phyloP scores from a whole-genome alignment of 805 yeast species.

The Cyberlindnera mycetangii region DNA sequence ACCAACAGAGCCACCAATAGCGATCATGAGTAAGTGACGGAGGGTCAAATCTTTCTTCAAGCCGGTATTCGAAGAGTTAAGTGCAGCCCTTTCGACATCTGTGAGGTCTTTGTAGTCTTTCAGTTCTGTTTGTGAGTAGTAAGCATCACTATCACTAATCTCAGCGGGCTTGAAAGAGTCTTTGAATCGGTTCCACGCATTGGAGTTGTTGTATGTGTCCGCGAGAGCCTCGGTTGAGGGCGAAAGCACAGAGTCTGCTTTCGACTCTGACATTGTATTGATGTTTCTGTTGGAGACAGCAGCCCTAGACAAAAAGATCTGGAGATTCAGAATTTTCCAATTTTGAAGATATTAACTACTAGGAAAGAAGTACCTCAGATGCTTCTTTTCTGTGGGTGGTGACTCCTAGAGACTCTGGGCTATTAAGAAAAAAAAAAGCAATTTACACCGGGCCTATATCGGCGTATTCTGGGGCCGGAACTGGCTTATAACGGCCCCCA shows the following conservation, averaged over 20 bases:
- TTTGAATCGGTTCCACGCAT: conserved; percentile 30
- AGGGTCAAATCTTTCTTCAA: conserved; percentile 30
- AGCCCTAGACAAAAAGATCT: too few species aligned
- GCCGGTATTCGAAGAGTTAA: conserved; percentile 37
- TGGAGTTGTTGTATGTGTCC: background rate
- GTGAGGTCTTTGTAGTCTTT: conserved; percentile 26
- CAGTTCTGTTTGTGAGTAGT: conserved; percentile 14
- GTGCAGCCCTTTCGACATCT: conserved; percentile 37
- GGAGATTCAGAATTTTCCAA: background rate
- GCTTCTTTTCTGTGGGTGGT: background rate
- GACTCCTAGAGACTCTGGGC: background rate
- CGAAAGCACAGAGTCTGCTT: conserved; percentile 8
- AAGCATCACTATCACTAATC: conserved; percentile 19
- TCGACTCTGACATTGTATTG: conserved; percentile 3
- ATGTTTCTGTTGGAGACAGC: background rate
- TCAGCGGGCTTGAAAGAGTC: conserved; percentile 45
- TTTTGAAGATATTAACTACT: background rate
- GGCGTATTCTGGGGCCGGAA: background rate
- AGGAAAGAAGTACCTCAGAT: too few species aligned
- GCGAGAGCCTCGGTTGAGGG: conserved; percentile 7
- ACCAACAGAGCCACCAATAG: conserved; percentile 72
- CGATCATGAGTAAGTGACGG: conserved; percentile 75
- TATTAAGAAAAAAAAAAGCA: background rate
- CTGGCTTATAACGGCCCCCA: background rate
- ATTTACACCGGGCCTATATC: background rate